Base-by-base conservation (phyloP, 2,329 filamentous ascomycete species). In the Fusarium sp. region DNA sequence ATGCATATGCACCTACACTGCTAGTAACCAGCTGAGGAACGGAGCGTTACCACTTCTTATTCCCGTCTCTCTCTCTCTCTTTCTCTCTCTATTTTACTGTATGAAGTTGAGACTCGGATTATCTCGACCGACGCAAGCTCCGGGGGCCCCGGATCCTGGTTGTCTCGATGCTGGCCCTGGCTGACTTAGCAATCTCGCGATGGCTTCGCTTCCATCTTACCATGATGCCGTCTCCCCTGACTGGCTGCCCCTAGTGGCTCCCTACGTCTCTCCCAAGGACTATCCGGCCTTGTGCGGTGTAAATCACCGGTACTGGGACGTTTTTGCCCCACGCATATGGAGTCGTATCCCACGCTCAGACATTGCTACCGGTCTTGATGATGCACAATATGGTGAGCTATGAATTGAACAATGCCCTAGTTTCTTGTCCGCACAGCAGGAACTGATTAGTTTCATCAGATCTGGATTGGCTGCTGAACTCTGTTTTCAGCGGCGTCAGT, bases 301-400 rank as follows among this genome's bases (percentile, higher is more conserved):
- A 15, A 85, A 82, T 54, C 80, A 75, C 45, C 83, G 81, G 15
- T 89, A 88, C 73, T 84, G 86, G 80, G 63, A 73, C 47, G 79
- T 84, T 26, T 90, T 90, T 75, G 85, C 85, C 9, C 86, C 87
- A 26, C 84, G 82, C 9, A 79, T 90, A 24, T 90, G 88, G 89
- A 81, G 82, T 69, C 85, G 90, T 74, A 83, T 88, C 17, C 76
- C 89, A 24, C 75, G 80, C 24, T 78, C 82, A 4, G 81, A 82
- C 30, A 81, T 83, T 68, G 77, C 70, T 4, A 79, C 84, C 14
- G 84, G 84, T 11, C 75, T 87, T 30, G 82, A 85, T 65, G 83
- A 85, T 64, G 83, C 84, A 18, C 83, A 83, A 72, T 80, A 86
- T 77, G 86, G 87, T 87, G 66, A 82, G 84, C 78, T 8, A 12